Base-by-base conservation (phyloP, 2,329 filamentous ascomycete genomes). In the Monosporascus ibericus region DNA sequence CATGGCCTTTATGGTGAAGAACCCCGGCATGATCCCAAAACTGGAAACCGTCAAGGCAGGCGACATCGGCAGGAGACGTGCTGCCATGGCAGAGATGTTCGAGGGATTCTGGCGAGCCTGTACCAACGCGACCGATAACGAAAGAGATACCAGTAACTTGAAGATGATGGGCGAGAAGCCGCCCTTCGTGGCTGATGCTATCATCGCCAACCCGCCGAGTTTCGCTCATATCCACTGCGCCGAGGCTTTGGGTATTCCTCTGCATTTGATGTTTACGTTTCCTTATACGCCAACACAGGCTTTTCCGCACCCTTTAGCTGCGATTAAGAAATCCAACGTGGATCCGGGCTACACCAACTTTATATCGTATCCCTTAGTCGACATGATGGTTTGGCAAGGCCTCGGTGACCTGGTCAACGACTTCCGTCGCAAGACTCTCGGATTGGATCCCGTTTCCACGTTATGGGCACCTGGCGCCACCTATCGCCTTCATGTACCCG, bases 381-480 rank as follows among this genome's bases (percentile, higher is more conserved):
- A 92, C 65, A 86, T 90, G 81, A 89, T 92, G 79, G 87, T 90
- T 1, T 96, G 91, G 91, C 90, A 96, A 68, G 92, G 91, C 0
- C 75, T 92, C 1, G 88, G 88, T 2, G 88, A 92, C 65, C 71
- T 92, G 27, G 80, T 92, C 58, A 92, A 92, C 62, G 75, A 82
- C 27, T 90, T 92, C 60, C 78, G 89, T 47, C 76, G 82, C 5
- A 81, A 84, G 51, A 88, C 83, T 0, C 72, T 92, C 1, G 80
- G 79, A 1, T 71, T 92, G 0, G 88, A 92, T 57, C 85, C 87
- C 0, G 82, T 92, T 2, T 88, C 84, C 37, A 88, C 84, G 0
- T 71, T 91, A 0, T 91, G 87, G 87, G 88, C 87, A 0, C 87
- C 88, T 0, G 87, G 86, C 0, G 80, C 87, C 39, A 78, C 87